Percentiles rank a stretch among this genome's conserved stretches.
Evolutionary conservation across 345 rosid species (phyloP).

Genomic region (Linum trigynum): DNA sequence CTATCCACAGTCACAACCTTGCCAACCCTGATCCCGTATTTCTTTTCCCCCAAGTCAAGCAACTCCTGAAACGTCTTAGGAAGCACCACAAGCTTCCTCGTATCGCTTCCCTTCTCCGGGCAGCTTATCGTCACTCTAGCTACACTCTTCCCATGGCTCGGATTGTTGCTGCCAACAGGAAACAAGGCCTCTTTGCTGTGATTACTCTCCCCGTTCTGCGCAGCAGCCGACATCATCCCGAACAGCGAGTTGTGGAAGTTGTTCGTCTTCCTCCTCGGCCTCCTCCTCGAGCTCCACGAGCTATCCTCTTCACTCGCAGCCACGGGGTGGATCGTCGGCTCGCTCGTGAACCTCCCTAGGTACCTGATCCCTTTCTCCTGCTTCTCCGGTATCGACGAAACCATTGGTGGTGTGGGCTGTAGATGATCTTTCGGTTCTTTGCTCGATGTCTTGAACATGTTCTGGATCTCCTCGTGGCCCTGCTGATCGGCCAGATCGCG

Average conservation of each 20-base stretch:
- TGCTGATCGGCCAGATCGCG: slow-evolving; percentile 76
- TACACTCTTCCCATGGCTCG: slow-evolving; percentile 11
- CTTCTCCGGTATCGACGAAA: slow-evolving; percentile 37
- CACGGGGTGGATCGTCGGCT: slow-evolving; percentile 46
- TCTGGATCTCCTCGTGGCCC: slow-evolving; percentile 67
- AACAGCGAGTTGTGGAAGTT: slow-evolving; percentile 65
- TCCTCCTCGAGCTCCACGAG: slow-evolving; percentile 36
- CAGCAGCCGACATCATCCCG: slow-evolving; percentile 63
- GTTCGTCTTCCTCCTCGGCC: slow-evolving; percentile 48
- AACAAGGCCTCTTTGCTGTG: slow-evolving; percentile 22
- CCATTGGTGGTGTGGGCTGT: slow-evolving; percentile 2
- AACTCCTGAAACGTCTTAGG: slow-evolving; percentile 55
- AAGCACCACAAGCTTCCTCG: slow-evolving; percentile 53
- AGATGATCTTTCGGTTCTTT: slow-evolving; percentile 25
- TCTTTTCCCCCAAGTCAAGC: slow-evolving; percentile 46
- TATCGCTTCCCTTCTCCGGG: slow-evolving; percentile 36
- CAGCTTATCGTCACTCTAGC: slow-evolving; percentile 63
- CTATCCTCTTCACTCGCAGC: slow-evolving; percentile 32
- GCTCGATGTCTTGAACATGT: slow-evolving; percentile 30
- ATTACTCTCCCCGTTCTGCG: slow-evolving; percentile 24
- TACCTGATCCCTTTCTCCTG: slow-evolving; percentile 31
- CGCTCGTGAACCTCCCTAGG: slow-evolving; percentile 66
- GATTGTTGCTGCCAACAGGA: slow-evolving; percentile 15
- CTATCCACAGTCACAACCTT: slow-evolving; percentile 44
- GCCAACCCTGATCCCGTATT: slow-evolving; percentile 38